Evolutionary conservation across 257 asterid species (phyloP).

Genomic region (Solanum bulbocastanum): DNA sequence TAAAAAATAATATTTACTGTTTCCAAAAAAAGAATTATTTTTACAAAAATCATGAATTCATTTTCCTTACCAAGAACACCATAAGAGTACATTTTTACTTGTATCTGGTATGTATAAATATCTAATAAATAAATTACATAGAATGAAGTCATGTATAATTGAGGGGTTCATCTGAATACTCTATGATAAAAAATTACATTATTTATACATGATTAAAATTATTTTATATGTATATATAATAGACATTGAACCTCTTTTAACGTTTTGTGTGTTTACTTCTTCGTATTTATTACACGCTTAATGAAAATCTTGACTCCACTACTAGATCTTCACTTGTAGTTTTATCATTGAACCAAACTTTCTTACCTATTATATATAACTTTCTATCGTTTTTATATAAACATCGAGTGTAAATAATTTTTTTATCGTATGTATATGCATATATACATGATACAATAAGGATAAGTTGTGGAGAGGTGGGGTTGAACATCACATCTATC

Average conservation of each 20-base stretch:
- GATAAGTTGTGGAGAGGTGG: not conserved
- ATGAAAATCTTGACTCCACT: no score
- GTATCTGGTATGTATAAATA: no score
- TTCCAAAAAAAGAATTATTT: no score
- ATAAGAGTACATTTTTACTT: not conserved
- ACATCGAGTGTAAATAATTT: not conserved
- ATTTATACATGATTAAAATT: no score
- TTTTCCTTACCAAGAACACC: not conserved
- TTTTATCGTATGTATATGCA: not conserved
- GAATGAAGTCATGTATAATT: no score
- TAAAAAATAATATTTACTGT: no score
- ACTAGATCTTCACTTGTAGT: not conserved
- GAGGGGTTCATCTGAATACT: not conserved
- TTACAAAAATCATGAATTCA: no score
- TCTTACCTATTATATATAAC: not conserved
- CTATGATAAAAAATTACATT: no score
- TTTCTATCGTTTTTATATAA: no score
- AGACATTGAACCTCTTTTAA: not conserved
- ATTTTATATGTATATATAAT: no score
- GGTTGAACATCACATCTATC: not conserved
- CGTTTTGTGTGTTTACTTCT: no score
- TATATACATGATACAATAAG: not conserved
- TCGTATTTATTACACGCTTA: no score
- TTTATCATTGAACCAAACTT: not conserved
- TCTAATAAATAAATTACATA: not conserved